Percentiles rank a stretch among this genome's conserved stretches.
phyloP scores from a whole-genome alignment of 495 filamentous ascomycete species.

The Annulohypoxylon maeteangense region DNA sequence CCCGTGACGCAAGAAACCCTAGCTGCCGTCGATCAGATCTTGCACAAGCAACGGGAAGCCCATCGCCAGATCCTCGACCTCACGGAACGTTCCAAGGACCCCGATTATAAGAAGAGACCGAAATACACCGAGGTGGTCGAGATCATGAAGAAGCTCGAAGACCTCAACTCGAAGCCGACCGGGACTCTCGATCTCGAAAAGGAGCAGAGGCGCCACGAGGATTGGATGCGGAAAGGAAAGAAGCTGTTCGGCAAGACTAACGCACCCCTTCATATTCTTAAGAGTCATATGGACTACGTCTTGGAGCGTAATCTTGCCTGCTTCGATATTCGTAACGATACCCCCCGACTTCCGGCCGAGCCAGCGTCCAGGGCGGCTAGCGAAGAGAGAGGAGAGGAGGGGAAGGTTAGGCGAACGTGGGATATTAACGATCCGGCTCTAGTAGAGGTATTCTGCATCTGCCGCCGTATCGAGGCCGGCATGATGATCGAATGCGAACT shows the following conservation, averaged over 20 bases:
- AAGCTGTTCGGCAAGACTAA: slow-evolving; percentile 99
- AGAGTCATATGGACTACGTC: slow-evolving; percentile 93
- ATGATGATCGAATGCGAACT: slow-evolving; percentile 99
- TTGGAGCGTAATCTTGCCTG: slow-evolving; percentile 87
- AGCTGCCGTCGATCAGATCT: slow-evolving; percentile 85
- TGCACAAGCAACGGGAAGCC: slow-evolving; percentile 95
- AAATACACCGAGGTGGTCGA: slow-evolving; percentile 92
- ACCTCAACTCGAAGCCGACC: slow-evolving; percentile 88
- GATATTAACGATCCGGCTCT: slow-evolving; percentile 58
- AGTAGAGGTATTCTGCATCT: slow-evolving; percentile 96
- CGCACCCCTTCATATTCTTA: slow-evolving; percentile 93
- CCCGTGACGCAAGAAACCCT: slow-evolving; percentile 86
- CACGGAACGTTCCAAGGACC: slow-evolving; percentile 77
- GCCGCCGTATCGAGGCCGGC: slow-evolving; percentile 88
- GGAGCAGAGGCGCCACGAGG: slow-evolving; percentile 94
- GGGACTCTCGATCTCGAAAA: slow-evolving; percentile 94
- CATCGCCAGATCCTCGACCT: slow-evolving; percentile 85
- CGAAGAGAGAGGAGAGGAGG: slow-evolving; percentile 61
- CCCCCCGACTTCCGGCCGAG: slow-evolving; percentile 88
- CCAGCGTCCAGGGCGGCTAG: slow-evolving; percentile 87
- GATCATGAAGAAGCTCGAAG: slow-evolving; percentile 84
- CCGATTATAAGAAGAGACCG: slow-evolving; percentile 80
- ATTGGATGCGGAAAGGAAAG: slow-evolving; percentile 99
- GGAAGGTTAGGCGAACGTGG: slow-evolving; percentile 55
- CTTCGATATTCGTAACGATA: slow-evolving; percentile 87